Evolutionary conservation across 805 yeast genomes (phyloP), one percentile per base, ranked within the genome.

Genomic region (Torulaspora gathmanii): DNA sequence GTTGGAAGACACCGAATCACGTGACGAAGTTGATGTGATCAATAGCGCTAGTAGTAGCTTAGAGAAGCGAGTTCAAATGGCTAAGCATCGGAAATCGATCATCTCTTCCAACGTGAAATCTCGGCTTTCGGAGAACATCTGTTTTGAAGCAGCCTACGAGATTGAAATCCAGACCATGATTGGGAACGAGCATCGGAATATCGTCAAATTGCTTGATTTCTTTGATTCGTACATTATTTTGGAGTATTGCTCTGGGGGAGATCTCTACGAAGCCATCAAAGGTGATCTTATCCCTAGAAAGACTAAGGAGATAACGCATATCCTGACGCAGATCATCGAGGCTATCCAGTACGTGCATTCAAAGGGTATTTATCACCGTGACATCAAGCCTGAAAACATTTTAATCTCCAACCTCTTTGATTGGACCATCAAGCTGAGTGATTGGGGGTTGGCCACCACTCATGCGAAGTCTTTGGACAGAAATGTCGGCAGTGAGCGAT

Each of bases 221-320:
- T 83, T 83, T 52, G 86, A 82, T 52, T 77, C 86, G n/a, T 75
- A 81, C 35, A 68, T 85, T 50, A 78, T 83, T 19, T 71, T 89
- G 70, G 96, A 88, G 56, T 88, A 83, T 59, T 87, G 95, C 53
- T 75, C 91, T 5, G 78, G 91, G 49, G 96, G 96, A 46, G 96
- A 88, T 62, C 67, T 88, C 37, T 88, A 86, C 58, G 90, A 85
- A 55, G 86, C 89, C 1, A 83, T 85, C 56, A 84, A 80, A 38
- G 68, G 67, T 34, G 70, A 70, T 51, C 55, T 75, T 37, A 85
- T 86, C 2, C 90, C 91, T 11, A 58, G 64, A n/a, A 61, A 69
- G 27, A 68, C 74, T 0, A 70, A 68, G 47, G 64, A 65, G 47
- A 72, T 72, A 58, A 70, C 79, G 23, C 70, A 61, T 67, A 80